Conservation (phyloP, 495 filamentous ascomycete genomes). For the Neurospora hispaniola region DNA sequence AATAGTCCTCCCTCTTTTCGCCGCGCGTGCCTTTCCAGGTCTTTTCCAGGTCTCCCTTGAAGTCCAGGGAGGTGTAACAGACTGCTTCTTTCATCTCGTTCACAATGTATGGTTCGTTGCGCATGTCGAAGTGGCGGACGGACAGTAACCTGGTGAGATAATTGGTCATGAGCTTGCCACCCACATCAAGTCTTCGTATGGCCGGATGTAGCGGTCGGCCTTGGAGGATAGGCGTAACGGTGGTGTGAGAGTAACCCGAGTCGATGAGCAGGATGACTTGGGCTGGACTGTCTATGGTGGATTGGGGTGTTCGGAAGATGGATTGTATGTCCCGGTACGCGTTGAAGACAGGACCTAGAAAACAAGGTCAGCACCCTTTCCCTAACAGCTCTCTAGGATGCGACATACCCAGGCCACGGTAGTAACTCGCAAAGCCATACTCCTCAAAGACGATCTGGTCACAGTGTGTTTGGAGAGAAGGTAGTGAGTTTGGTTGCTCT, state of each 20-base stretch:
- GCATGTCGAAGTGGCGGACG: constrained; percentile 84
- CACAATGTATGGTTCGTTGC: constrained; percentile 83
- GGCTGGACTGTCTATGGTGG: constrained; percentile 42
- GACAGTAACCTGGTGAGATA: constrained; percentile 85
- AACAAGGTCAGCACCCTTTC: constrained; percentile 1
- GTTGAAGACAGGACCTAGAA: constrained; percentile 52
- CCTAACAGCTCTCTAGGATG: background rate
- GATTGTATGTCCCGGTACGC: constrained; percentile 70
- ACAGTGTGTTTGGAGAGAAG: constrained; percentile 71
- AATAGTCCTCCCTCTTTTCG: constrained; percentile 30
- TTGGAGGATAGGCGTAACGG: constrained; percentile 74
- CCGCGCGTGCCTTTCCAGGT: constrained; percentile 72
- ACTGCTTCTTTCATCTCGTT: constrained; percentile 91
- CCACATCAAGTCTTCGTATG: constrained; percentile 79
- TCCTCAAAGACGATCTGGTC: constrained; percentile 98
- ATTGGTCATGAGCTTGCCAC: constrained; percentile 92
- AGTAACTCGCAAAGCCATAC: constrained; percentile 86
- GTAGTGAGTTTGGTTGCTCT: constrained; percentile 83
- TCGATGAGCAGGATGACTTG: constrained; percentile 85
- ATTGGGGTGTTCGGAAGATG: constrained; percentile 45
- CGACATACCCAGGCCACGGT: constrained; percentile 56
- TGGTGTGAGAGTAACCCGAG: constrained; percentile 87
- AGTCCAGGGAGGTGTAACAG: constrained; percentile 75
- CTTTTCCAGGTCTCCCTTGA: constrained; percentile 66
- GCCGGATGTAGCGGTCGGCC: constrained; percentile 71